These are phyloP conservation scores for Fusarium subtropicale DNA, from an alignment of 2,329 filamentous ascomycete genomes.

Conservation along the genomic window DNA sequence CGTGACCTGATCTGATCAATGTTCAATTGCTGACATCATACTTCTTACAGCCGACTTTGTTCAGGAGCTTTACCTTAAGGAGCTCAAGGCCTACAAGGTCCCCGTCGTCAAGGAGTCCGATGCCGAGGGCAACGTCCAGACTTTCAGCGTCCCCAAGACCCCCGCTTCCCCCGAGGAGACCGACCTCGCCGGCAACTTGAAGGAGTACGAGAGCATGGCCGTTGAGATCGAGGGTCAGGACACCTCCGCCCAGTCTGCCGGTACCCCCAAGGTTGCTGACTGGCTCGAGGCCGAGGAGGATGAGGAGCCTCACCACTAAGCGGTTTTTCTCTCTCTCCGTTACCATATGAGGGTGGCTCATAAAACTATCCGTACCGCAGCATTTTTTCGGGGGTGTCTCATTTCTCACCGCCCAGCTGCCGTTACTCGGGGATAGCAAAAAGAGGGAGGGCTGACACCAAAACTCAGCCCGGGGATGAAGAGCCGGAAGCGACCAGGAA, in stretches of 20 bases:
- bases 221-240: slow-evolving; percentile 95
- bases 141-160: slow-evolving; percentile 82
- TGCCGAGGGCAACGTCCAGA: slow-evolving; percentile 89
- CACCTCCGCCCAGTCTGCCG: slow-evolving; percentile 68
- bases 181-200: slow-evolving; percentile 90
- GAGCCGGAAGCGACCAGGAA: slow-evolving; percentile 18
- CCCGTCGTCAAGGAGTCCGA: slow-evolving; percentile 85
- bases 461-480: slow-evolving; percentile 12
- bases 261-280: slow-evolving; percentile 69
- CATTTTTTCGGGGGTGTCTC: slow-evolving; percentile 7
- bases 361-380: slow-evolving; percentile 20
- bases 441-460: slow-evolving; percentile 34
- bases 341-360: slow-evolving; percentile 12
- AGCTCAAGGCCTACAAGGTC: slow-evolving; percentile 95
- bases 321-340: slow-evolving; percentile 6
- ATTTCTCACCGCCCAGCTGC: slow-evolving; percentile 27
- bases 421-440: slow-evolving; percentile 22
- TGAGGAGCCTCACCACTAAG: slow-evolving; percentile 65
- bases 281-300: slow-evolving; percentile 89
- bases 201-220: slow-evolving; percentile 93
- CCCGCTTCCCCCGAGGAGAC: slow-evolving; percentile 92
- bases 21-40: slow-evolving; percentile 46
- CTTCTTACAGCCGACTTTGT: slow-evolving; percentile 84
- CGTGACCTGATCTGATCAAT: neutral
- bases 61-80: slow-evolving; percentile 96